Evolutionary conservation across 352 stramenopile genomes (phyloP).

Genomic region (Nothophytophthora sp.): DNA sequence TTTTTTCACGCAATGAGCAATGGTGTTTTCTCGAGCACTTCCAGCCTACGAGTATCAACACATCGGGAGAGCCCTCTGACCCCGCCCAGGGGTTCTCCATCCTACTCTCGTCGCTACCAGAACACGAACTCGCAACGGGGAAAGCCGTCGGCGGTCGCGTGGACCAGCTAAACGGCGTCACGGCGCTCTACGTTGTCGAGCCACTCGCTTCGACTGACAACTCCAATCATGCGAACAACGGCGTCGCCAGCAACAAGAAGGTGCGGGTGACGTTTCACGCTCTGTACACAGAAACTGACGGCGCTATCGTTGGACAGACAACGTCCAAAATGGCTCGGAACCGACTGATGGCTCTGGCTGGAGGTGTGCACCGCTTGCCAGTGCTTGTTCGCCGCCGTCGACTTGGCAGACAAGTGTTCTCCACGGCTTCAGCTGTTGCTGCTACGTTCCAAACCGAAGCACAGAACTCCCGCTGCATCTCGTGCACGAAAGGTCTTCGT

Average conservation of each 20-base stretch:
- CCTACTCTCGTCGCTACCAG: constrained; percentile 21
- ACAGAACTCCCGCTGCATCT: constrained; percentile 41
- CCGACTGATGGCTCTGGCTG: constrained; percentile 26
- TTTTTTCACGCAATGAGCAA: constrained; percentile 42
- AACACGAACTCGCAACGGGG: constrained; percentile 30
- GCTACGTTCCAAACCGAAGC: constrained; percentile 2
- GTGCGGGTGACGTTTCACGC: constrained; percentile 41
- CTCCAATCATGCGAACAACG: constrained; percentile 7
- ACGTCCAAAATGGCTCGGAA: constrained; percentile 26
- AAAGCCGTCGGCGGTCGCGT: constrained; percentile 34
- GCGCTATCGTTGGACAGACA: not conserved
- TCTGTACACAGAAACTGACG: constrained; percentile 2
- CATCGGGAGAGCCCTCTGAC: constrained; percentile 3
- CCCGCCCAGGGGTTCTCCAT: constrained; percentile 31
- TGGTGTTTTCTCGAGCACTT: constrained; percentile 58
- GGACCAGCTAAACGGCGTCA: constrained; percentile 40
- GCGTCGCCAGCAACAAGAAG: constrained; percentile 8
- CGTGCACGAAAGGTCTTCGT: constrained; percentile 44
- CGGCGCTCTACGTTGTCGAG: constrained; percentile 35
- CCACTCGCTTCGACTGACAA: constrained; percentile 24
- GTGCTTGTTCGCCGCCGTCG: constrained; percentile 35
- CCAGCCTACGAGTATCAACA: constrained; percentile 13
- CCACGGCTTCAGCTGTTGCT: constrained; percentile 4
- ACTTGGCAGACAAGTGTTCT: constrained; percentile 35
- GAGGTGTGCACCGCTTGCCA: constrained; percentile 26